A percentile compares a stretch with the other conserved stretches of the same genome.
Conservation (phyloP, 2,329 filamentous ascomycete genomes). For the Alternaria dauci region DNA sequence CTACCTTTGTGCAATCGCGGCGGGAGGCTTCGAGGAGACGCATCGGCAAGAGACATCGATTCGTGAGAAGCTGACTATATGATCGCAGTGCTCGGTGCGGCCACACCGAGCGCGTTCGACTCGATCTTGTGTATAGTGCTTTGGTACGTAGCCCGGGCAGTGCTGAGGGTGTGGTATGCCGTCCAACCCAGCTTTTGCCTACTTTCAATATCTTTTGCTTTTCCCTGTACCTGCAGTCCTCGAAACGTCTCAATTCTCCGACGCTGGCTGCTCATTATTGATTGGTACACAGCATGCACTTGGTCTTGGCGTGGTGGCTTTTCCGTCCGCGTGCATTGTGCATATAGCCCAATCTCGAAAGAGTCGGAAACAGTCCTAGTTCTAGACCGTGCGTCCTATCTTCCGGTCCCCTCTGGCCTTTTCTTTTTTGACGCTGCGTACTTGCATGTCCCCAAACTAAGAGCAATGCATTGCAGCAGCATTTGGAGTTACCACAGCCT, state of each 20-base stretch:
- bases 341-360: constrained; percentile 18
- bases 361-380: constrained; percentile 13
- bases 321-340: constrained; percentile 19
- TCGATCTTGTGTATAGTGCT: constrained; percentile 24
- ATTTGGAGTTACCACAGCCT: neutral
- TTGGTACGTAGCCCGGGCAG: constrained; percentile 34
- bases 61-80: constrained; percentile 17
- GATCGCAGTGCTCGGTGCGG: constrained; percentile 19
- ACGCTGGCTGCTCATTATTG: constrained; percentile 15
- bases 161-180: constrained; percentile 15
- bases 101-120: constrained; percentile 26
- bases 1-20: constrained; percentile 9
- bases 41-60: constrained; percentile 14
- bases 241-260: constrained; percentile 13
- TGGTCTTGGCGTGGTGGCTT: constrained; percentile 22
- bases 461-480: neutral
- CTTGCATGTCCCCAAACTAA: neutral
- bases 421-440: constrained; percentile 5
- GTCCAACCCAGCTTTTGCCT: constrained; percentile 20
- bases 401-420: neutral
- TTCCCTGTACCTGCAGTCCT: constrained; percentile 13
- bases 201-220: constrained; percentile 15
- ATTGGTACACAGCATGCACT: constrained; percentile 17
- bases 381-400: constrained; percentile 11
- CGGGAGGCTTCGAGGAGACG: constrained; percentile 13